phyloP scores from a whole-genome alignment of 139 green algal species.

The Auxenochlorella pyrenoidosa region DNA sequence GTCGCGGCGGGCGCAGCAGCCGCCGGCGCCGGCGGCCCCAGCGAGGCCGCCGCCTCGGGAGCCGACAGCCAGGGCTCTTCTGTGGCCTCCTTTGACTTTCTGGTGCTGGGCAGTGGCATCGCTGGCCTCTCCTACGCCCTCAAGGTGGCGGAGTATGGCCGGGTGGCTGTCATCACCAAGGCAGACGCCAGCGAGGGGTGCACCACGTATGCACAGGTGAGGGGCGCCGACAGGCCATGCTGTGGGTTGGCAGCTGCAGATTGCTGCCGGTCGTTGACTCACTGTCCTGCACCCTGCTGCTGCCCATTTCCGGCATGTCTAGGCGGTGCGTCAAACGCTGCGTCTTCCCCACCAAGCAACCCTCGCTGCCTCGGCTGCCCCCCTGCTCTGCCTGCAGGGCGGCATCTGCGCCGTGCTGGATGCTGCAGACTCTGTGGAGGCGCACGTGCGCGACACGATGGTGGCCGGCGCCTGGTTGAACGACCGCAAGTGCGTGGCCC shows the following conservation, averaged over 20 bases:
- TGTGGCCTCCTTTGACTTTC: conserved; percentile 76
- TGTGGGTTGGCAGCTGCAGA: background rate
- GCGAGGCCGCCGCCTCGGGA: background rate
- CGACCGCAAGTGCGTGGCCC: conserved; percentile 67
- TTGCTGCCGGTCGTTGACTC: background rate
- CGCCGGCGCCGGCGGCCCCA: background rate
- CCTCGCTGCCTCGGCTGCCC: too few species aligned
- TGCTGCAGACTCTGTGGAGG: conserved; percentile 80
- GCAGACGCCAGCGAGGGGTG: conserved; percentile 80
- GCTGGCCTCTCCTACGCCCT: conserved; percentile 96
- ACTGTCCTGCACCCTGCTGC: background rate
- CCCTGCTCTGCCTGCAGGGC: too few species aligned
- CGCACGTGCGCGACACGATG: conserved; percentile 94
- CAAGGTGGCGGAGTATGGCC: conserved; percentile 91
- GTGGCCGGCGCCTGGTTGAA: conserved; percentile 87
- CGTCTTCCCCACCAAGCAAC: too few species aligned
- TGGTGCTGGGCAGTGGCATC: conserved; percentile 96
- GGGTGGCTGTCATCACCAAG: conserved; percentile 96
- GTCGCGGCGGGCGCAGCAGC: background rate
- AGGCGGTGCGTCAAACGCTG: too few species aligned
- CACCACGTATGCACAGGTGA: conserved; percentile 79
- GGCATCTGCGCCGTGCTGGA: conserved; percentile 97
- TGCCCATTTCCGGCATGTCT: background rate
- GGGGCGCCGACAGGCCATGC: too few species aligned
- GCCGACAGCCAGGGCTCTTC: background rate